These are phyloP conservation scores for Sindora glabra DNA, from an alignment of 306 rosid genomes.

Conservation along the genomic window DNA sequence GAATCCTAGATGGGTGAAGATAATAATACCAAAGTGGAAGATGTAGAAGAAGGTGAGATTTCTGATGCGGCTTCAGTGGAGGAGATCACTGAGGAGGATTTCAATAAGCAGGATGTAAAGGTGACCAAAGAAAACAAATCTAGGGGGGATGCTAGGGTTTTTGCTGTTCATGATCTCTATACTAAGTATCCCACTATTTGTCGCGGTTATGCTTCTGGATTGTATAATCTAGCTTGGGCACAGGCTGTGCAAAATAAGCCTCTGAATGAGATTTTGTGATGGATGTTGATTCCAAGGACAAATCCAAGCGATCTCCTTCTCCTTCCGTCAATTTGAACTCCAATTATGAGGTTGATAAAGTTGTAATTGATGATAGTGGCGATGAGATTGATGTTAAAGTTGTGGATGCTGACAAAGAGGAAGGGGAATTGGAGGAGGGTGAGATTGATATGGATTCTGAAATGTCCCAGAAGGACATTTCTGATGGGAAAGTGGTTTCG, in stretches of 20 bases:
- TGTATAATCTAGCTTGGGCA: constrained; percentile 91
- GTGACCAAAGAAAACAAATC: constrained; percentile 26
- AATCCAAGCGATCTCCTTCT: constrained; percentile 20
- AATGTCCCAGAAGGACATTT: not conserved
- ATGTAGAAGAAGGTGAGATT: constrained; percentile 95
- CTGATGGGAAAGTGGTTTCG: not conserved
- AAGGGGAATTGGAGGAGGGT: constrained; percentile 98
- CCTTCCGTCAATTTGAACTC: constrained; percentile 8
- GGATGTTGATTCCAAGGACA: constrained; percentile 50
- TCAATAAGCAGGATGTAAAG: constrained; percentile 51
- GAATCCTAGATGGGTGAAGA: constrained; percentile 47
- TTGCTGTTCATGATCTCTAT: constrained; percentile 68
- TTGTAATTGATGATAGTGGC: constrained; percentile 22
- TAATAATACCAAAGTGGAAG: constrained; percentile 35
- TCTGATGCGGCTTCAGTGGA: constrained; percentile 83
- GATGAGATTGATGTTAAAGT: constrained; percentile 31
- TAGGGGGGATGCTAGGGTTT: constrained; percentile 48
- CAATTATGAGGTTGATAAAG: constrained; percentile 18
- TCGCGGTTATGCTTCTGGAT: constrained; percentile 56
- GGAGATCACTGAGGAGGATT: constrained; percentile 87
- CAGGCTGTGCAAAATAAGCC: constrained; percentile 94
- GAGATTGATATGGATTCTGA: constrained; percentile 91
- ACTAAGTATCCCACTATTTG: constrained; percentile 48
- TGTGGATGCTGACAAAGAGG: constrained; percentile 61
- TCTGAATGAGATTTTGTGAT: constrained; percentile 55